Evolutionary conservation across 345 rosid species (phyloP).

Genomic region (Citrus glauca): DNA sequence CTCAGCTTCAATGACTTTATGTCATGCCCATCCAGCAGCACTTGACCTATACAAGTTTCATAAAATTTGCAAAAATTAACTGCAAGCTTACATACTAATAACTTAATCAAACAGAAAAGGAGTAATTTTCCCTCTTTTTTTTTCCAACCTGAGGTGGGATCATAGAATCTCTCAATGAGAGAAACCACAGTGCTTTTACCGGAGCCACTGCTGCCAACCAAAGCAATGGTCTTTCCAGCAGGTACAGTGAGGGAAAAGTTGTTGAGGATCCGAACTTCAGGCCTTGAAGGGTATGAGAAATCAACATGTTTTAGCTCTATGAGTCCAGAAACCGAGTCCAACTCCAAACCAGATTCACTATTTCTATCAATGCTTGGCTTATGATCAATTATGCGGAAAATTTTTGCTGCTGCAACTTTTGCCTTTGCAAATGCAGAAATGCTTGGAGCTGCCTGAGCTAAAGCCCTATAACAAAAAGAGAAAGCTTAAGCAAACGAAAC

Average conservation of each 20-base stretch:
- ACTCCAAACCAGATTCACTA: slow-evolving; percentile 56
- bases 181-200: slow-evolving; percentile 97
- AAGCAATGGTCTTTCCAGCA: slow-evolving; percentile 91
- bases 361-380: slow-evolving; percentile 69
- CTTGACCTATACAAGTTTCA: slow-evolving; percentile 59
- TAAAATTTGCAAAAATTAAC: neutral
- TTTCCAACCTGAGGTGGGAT: slow-evolving; percentile 73
- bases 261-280: slow-evolving; percentile 69
- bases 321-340: slow-evolving; percentile 69
- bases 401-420: slow-evolving; percentile 89
- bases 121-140: neutral
- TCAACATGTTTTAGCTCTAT: slow-evolving; percentile 79
- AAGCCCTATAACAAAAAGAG: slow-evolving; percentile 44
- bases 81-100: neutral
- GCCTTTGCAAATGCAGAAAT: slow-evolving; percentile 90
- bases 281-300: slow-evolving; percentile 90
- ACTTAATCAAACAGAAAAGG: slow-evolving; percentile 10
- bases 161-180: slow-evolving; percentile 92
- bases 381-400: slow-evolving; percentile 79
- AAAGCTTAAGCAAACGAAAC: neutral
- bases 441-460: slow-evolving; percentile 97
- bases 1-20: slow-evolving; percentile 73
- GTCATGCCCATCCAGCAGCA: slow-evolving; percentile 82
- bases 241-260: slow-evolving; percentile 79
- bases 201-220: slow-evolving; percentile 98